Evolutionary conservation across 176 grass and related monocot genomes (phyloP).

Genomic region (Oryza rufipogon): DNA sequence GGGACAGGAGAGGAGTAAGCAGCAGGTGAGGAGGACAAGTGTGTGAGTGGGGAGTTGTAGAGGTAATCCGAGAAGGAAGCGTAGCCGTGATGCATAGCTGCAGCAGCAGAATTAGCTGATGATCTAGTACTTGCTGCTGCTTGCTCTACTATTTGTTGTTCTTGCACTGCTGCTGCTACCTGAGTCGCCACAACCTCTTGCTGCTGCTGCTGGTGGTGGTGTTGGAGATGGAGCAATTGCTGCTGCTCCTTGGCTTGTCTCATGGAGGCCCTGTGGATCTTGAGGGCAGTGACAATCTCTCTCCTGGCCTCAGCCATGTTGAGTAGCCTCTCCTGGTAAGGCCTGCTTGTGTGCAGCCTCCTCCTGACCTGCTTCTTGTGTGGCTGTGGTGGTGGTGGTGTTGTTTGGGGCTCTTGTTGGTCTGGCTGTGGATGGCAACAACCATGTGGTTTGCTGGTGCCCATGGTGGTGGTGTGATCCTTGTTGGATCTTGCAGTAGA

Average conservation of each 20-base stretch:
- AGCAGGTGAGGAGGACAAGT: slow-evolving; percentile 22
- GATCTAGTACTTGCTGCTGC: not conserved
- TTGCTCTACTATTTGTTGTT: slow-evolving; percentile 25
- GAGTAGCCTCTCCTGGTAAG: slow-evolving; percentile 88
- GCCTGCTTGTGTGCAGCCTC: slow-evolving; percentile 86
- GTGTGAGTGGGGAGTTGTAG: slow-evolving; percentile 38
- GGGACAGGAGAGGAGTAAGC: slow-evolving; percentile 29
- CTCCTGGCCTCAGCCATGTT: slow-evolving; percentile 98
- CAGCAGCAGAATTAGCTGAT: slow-evolving; percentile 9
- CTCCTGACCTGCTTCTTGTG: slow-evolving; percentile 97
- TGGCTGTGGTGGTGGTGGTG: slow-evolving; percentile 16
- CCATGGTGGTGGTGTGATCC: slow-evolving; percentile 51
- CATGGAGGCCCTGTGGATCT: slow-evolving; percentile 93
- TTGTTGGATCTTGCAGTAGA: slow-evolving; percentile 56
- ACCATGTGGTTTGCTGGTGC: slow-evolving; percentile 43
- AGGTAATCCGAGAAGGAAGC: slow-evolving; percentile 54
- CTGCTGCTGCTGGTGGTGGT: slow-evolving; percentile 52
- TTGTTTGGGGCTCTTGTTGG: slow-evolving; percentile 20
- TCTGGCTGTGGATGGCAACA: slow-evolving; percentile 29
- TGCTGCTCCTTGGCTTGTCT: slow-evolving; percentile 87
- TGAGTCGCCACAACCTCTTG: slow-evolving; percentile 37
- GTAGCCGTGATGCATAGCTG: slow-evolving; percentile 31
- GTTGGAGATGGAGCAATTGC: slow-evolving; percentile 45
- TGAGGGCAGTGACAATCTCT: slow-evolving; percentile 92
- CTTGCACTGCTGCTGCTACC: slow-evolving; percentile 13